Percentiles rank a stretch among this genome's conserved stretches.
phyloP scores from a whole-genome alignment of 2,329 filamentous ascomycete genomes.

The Penicillium sp. region DNA sequence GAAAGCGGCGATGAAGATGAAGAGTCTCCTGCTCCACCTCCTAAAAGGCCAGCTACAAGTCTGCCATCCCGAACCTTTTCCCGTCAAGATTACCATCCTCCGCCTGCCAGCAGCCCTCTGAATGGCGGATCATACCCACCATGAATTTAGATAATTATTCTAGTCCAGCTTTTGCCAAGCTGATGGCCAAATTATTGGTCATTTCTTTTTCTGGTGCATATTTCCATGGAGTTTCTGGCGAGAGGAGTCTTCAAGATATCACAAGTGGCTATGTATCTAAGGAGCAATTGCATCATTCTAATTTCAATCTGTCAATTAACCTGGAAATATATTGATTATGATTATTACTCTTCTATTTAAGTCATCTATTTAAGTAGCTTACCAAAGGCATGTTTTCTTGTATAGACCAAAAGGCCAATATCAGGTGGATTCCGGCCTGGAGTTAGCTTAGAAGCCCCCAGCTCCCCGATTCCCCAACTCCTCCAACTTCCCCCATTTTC shows the following conservation, averaged over 20 bases:
- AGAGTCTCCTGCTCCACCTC: slow-evolving; percentile 39
- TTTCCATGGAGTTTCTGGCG: slow-evolving; percentile 21
- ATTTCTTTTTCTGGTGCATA: slow-evolving; percentile 9
- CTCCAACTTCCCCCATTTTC: neutral
- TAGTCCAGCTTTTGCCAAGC: slow-evolving; percentile 1
- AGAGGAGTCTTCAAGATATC: slow-evolving; percentile 6
- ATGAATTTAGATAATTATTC: slow-evolving; percentile 16
- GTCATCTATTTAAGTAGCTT: too few species aligned
- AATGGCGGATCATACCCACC: slow-evolving; percentile 21
- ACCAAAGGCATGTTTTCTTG: neutral
- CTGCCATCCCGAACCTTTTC: slow-evolving; percentile 21
- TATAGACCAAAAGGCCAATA: neutral
- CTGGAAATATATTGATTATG: neutral
- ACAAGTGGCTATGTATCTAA: neutral
- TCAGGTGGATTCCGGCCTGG: neutral
- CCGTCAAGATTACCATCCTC: slow-evolving; percentile 22
- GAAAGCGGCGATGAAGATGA: slow-evolving; percentile 53
- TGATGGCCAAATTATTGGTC: neutral
- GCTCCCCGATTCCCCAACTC: neutral
- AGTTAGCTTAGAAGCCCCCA: neutral
- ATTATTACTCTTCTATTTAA: neutral
- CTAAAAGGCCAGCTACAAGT: slow-evolving; percentile 34
- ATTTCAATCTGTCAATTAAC: neutral
- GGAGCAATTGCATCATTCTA: neutral
- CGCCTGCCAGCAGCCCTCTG: slow-evolving; percentile 20